These are phyloP conservation scores for Puccinellia tenuiflora DNA, from an alignment of 176 grass and related monocot genomes.

Conservation along the genomic window DNA sequence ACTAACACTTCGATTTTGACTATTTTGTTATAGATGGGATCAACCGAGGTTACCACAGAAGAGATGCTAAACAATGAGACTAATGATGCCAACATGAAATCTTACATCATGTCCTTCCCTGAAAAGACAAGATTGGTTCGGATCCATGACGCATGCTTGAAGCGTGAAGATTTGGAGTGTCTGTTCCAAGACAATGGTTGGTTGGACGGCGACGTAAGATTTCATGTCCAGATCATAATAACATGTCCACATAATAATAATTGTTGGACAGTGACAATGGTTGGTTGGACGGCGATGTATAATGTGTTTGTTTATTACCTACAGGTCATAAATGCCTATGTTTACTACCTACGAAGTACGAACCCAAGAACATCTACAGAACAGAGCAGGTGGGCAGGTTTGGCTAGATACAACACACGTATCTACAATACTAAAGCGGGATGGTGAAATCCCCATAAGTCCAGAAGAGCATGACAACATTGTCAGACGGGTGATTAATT, in stretches of 20 bases:
- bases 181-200: neutral
- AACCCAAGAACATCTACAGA: neutral
- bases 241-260: no score
- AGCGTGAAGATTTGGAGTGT: neutral
- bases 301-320: no score
- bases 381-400: neutral
- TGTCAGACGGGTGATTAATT: neutral
- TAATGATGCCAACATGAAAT: neutral
- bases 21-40: no score
- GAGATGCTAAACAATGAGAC: no score
- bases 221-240: no score
- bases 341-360: neutral
- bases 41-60: no score
- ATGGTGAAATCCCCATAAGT: no score
- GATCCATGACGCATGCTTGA: neutral
- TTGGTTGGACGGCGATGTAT: no score
- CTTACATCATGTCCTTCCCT: neutral
- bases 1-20: no score
- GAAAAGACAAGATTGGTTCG: neutral
- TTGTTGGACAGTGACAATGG: no score
- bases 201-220: neutral
- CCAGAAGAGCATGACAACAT: neutral
- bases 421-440: no score
- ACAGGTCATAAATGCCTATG: neutral
- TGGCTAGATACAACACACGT: neutral